Base-by-base conservation (phyloP, 495 filamentous ascomycete genomes). In the Ramalina intermedia region DNA sequence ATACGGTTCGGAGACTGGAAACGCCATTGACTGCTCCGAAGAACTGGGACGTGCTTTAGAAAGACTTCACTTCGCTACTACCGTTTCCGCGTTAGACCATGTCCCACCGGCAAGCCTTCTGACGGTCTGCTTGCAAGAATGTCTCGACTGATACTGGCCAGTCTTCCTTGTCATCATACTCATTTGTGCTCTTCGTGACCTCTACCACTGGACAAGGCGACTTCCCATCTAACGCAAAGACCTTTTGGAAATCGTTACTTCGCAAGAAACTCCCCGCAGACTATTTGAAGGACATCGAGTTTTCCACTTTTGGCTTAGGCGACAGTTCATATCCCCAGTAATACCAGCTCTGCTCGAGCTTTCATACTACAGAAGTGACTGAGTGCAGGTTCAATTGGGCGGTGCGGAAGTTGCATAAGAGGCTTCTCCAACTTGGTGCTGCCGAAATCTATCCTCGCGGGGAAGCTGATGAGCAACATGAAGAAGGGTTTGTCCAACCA, bases 141-240 rank as follows among this genome's bases (percentile, higher is more conserved):
- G 13, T 17, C 18, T n/a, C 35, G 13, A 7, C 49, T 46, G 26
- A 48, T 46, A 29, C 20, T 21, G 7, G 12, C 12, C 44, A 79
- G 75, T 63, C 66, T 20, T 54, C 59, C 1, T 60, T 84, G 6
- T 52, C 58, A 13, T 65, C 72, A 26, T 71, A 77, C 42, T 74
- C 74, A 0, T 57, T 95, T 21, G 73, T 82, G 5, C 72, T 96
- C 42, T 80, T 96, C 54, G 80, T 84, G 43, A 67, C 88, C 11
- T 94, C 90, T 0, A 96, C 93, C 0, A 95, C 91, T 2, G 91
- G 91, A 6, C 93, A 99, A 65, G 91, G 91, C 7, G 88, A 96
- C 51, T 64, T 99, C 52, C 90, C 93, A 2, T 70, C 69, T 14
- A 96, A 96, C 69, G 75, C 80, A 9, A 69, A 75, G 36, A 67